phyloP scores from a whole-genome alignment of 495 filamentous ascomycete genomes.

The Aspergillus taichungensis region DNA sequence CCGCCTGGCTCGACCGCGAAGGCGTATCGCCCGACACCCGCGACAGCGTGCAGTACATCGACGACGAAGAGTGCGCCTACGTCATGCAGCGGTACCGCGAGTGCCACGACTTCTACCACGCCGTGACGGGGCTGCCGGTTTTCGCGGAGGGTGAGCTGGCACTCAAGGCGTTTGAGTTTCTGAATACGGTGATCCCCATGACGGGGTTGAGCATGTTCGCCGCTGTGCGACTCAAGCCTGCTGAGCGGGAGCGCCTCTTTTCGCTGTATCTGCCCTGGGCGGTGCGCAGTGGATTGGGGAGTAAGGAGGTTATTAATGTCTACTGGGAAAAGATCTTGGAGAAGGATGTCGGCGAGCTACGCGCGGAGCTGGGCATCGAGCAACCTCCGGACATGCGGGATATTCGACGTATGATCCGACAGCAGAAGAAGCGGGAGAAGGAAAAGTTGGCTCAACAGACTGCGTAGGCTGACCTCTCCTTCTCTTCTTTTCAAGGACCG shows the following conservation, averaged over 20 bases:
- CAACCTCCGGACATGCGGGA: constrained; percentile 80
- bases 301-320: constrained; percentile 85
- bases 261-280: constrained; percentile 84
- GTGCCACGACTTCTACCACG: constrained; percentile 98
- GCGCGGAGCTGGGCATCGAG: constrained; percentile 70
- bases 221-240: constrained; percentile 60
- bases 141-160: constrained; percentile 90
- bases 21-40: constrained; percentile 89
- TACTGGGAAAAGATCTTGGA: constrained; percentile 97
- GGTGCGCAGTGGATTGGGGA: constrained; percentile 64
- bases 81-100: constrained; percentile 98
- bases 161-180: constrained; percentile 92
- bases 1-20: constrained; percentile 81
- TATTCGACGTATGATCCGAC: constrained; percentile 60
- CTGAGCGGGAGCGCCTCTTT: constrained; percentile 65
- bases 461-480: constrained; percentile 6
- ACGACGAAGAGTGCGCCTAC: constrained; percentile 91
- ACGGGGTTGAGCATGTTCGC: constrained; percentile 76
- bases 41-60: constrained; percentile 72
- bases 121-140: constrained; percentile 83
- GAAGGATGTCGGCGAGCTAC: constrained; percentile 69
- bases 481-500: too few relatives aligned
- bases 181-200: constrained; percentile 92
- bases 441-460: constrained; percentile 33
- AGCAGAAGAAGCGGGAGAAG: constrained; percentile 58